Conservation (phyloP, 2,329 filamentous ascomycete genomes). For the Chrysoporthe austroafricana region DNA sequence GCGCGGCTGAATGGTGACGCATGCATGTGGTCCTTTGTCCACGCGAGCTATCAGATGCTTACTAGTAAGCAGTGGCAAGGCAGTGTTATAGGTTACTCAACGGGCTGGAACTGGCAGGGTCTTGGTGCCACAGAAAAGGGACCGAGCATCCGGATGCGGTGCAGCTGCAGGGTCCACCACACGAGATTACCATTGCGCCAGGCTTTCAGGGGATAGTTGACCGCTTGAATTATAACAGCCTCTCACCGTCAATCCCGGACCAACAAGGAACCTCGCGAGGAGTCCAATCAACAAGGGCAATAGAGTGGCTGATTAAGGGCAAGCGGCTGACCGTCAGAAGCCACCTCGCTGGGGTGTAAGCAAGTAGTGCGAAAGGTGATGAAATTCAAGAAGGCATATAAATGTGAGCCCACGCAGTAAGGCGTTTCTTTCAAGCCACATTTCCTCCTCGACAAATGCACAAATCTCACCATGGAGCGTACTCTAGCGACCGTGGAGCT, state of each 20-base stretch:
- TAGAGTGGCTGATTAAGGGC: not conserved
- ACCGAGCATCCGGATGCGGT: constrained; percentile 2
- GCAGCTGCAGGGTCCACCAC: constrained; percentile 7
- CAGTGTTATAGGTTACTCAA: not conserved
- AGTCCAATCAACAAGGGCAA: not conserved
- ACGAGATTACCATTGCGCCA: not conserved
- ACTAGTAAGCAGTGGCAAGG: not conserved
- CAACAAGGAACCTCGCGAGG: not conserved
- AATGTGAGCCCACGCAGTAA: not conserved
- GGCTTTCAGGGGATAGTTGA: not conserved
- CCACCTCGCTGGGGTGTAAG: not conserved
- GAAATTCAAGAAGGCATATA: not conserved
- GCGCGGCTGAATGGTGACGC: not conserved
- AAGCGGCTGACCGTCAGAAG: constrained; percentile 2
- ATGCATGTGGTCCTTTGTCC: not conserved
- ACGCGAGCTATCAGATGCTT: too few species aligned
- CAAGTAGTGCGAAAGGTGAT: not conserved
- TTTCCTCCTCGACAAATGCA: not conserved
- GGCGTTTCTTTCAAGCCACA: not conserved
- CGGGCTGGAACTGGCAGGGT: not conserved
- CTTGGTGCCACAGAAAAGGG: not conserved
- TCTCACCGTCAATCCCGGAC: constrained; percentile 3
- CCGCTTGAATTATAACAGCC: not conserved
- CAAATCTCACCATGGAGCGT: not conserved
- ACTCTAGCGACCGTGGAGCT: constrained; percentile 29